Evolutionary conservation across 371 early-diverging fungal species (phyloP).

Genomic region (Zopfochytrium polystomum): DNA sequence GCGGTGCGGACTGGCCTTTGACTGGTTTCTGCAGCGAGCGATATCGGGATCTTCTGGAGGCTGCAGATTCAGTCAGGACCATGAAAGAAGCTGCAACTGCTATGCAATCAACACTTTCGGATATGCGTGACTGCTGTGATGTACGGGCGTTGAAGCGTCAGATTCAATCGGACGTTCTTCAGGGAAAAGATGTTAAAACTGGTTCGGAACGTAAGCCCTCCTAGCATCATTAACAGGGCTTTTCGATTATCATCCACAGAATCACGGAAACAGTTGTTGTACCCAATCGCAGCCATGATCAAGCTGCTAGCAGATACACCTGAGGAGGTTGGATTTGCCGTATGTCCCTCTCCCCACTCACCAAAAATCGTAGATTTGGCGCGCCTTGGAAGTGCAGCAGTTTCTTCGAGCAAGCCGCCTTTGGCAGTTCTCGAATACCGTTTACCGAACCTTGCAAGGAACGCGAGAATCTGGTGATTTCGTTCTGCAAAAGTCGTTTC

Average conservation of each 20-base stretch:
- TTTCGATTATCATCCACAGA: slow-evolving; percentile 40
- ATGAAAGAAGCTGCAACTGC: slow-evolving; percentile 64
- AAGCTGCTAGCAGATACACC: slow-evolving; percentile 83
- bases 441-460: slow-evolving; percentile 60
- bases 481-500: slow-evolving; percentile 49
- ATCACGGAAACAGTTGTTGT: slow-evolving; percentile 56
- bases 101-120: slow-evolving; percentile 58
- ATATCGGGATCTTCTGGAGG: slow-evolving; percentile 78
- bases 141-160: slow-evolving; percentile 49
- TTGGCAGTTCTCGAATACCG: slow-evolving; percentile 63
- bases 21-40: slow-evolving; percentile 60
- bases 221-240: slow-evolving; percentile 2
- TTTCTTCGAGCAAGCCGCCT: slow-evolving; percentile 71
- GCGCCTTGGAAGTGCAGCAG: slow-evolving; percentile 65
- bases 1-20: not conserved
- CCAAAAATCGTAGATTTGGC: slow-evolving; percentile 60
- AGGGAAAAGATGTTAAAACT: slow-evolving; percentile 39
- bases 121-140: slow-evolving; percentile 60
- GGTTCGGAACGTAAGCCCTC: slow-evolving; percentile 30
- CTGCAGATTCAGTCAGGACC: slow-evolving; percentile 74
- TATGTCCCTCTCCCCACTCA: not conserved
- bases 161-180: slow-evolving; percentile 37
- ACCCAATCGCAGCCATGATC: slow-evolving; percentile 71
- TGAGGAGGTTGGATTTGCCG: slow-evolving; percentile 63
- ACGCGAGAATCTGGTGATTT: slow-evolving; percentile 4